A percentile compares a stretch with the other conserved stretches of the same genome.
These are phyloP conservation scores for Symmetrospora coprosmae DNA, from an alignment of 768 basidiomycete genomes.

Conservation along the genomic window DNA sequence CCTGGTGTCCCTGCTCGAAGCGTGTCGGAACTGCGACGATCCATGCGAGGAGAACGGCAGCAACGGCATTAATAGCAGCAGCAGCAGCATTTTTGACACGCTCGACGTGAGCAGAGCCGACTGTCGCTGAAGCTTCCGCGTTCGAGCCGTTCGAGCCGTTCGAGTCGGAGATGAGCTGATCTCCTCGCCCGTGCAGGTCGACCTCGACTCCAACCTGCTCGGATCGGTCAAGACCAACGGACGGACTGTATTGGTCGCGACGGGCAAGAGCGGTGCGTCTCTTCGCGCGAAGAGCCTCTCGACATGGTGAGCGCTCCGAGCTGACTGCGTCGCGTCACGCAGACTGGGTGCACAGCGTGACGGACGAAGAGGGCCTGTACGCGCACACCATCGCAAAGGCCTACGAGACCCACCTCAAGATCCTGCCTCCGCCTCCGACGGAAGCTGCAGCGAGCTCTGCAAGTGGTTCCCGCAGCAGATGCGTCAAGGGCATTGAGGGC, in stretches of 20 bases:
- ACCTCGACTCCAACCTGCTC: background rate
- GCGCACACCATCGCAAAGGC: background rate
- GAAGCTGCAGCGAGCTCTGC: slow-evolving; percentile 30
- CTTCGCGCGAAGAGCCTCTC: background rate
- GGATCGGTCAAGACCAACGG: slow-evolving; percentile 10
- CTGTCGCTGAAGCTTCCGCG: background rate
- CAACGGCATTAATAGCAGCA: background rate
- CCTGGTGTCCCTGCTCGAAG: slow-evolving; percentile 4
- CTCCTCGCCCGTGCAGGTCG: slow-evolving; percentile 5
- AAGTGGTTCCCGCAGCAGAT: background rate
- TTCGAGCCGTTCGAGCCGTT: background rate
- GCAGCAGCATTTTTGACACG: background rate
- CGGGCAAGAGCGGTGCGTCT: slow-evolving; percentile 1
- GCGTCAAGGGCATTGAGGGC: background rate
- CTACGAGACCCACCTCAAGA: slow-evolving; percentile 3
- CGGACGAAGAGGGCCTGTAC: slow-evolving; percentile 9
- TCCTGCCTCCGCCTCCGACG: background rate
- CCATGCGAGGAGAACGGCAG: background rate
- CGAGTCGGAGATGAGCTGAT: slow-evolving; percentile 7
- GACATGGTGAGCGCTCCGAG: background rate
- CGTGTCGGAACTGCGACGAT: slow-evolving; percentile 12
- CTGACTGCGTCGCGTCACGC: background rate
- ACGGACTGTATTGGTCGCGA: slow-evolving; percentile 10
- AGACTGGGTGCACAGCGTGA: slow-evolving; percentile 21
- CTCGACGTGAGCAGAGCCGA: background rate